These are phyloP conservation scores for Hirschioporus abietinus DNA, from an alignment of 768 basidiomycete species.

Conservation along the genomic window DNA sequence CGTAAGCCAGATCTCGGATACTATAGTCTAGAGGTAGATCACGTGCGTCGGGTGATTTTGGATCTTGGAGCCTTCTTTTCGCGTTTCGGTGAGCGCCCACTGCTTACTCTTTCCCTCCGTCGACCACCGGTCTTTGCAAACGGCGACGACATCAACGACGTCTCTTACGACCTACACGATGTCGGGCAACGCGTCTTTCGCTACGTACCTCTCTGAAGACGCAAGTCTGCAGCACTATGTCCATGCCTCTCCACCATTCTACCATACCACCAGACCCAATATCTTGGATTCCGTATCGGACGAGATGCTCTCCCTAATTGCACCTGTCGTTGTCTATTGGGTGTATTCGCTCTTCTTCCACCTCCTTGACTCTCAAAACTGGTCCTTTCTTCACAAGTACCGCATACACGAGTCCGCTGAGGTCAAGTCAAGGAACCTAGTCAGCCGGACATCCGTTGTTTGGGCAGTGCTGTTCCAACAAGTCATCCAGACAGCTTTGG, in stretches of 20 bases:
- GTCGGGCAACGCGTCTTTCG: neutral
- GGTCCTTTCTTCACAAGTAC: conserved; percentile 75
- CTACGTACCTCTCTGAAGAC: neutral
- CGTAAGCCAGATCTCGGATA: neutral
- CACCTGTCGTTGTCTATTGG: conserved; percentile 87
- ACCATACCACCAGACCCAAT: conserved; percentile 40
- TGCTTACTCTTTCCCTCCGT: neutral
- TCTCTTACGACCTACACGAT: neutral
- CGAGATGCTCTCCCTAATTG: conserved; percentile 59
- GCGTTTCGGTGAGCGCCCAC: neutral
- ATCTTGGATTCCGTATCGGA: conserved; percentile 63
- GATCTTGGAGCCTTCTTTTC: neutral
- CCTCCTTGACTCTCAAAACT: conserved; percentile 67
- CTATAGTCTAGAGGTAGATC: neutral
- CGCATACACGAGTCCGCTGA: conserved; percentile 87
- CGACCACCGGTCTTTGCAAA: neutral
- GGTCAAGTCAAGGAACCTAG: conserved; percentile 68
- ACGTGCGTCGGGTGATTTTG: neutral
- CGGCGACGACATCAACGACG: neutral
- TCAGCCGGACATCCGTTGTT: conserved; percentile 65
- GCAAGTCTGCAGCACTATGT: neutral
- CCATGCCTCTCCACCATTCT: conserved; percentile 38
- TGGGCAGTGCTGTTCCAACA: conserved; percentile 86
- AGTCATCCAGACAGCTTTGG: conserved; percentile 72
- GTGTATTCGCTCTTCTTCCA: conserved; percentile 73